phyloP scores from a whole-genome alignment of 2,329 filamentous ascomycete genomes.

The Ceratocystis colombiana region DNA sequence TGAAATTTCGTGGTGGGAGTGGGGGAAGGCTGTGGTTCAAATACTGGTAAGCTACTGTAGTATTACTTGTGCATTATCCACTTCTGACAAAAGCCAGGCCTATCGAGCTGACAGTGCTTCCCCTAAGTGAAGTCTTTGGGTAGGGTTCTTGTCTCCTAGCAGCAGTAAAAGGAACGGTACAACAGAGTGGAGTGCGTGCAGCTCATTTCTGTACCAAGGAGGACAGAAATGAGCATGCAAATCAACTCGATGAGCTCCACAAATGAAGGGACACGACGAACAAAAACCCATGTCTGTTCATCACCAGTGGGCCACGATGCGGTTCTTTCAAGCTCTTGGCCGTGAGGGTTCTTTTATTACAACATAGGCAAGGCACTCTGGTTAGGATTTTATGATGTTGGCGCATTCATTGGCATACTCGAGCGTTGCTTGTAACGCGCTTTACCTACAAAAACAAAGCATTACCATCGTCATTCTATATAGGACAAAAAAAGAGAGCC shows the following conservation, averaged over 20 bases:
- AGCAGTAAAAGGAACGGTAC: constrained; percentile 1
- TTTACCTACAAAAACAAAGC: not conserved
- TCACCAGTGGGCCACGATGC: not conserved
- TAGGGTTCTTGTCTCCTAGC: constrained; percentile 3
- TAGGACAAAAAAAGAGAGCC: not conserved
- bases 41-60: not conserved
- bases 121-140: too few species aligned
- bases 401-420: not conserved
- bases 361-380: too few species aligned
- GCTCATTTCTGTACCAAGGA: not conserved
- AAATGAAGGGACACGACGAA: not conserved
- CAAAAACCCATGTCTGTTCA: not conserved
- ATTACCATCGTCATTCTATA: not conserved
- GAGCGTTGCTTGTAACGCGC: not conserved
- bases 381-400: too few species aligned
- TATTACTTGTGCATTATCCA: too few species aligned
- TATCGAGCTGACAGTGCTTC: too few species aligned
- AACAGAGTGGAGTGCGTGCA: not conserved
- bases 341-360: not conserved
- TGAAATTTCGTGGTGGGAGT: not conserved
- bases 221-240: constrained; percentile 4
- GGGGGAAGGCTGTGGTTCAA: constrained; percentile 12
- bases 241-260: not conserved
- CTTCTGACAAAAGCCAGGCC: too few species aligned
- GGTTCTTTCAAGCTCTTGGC: not conserved